A percentile compares a stretch with the other conserved stretches of the same genome.
phyloP scores from a whole-genome alignment of 495 filamentous ascomycete species.

The Rostrohypoxylon terebratum region DNA sequence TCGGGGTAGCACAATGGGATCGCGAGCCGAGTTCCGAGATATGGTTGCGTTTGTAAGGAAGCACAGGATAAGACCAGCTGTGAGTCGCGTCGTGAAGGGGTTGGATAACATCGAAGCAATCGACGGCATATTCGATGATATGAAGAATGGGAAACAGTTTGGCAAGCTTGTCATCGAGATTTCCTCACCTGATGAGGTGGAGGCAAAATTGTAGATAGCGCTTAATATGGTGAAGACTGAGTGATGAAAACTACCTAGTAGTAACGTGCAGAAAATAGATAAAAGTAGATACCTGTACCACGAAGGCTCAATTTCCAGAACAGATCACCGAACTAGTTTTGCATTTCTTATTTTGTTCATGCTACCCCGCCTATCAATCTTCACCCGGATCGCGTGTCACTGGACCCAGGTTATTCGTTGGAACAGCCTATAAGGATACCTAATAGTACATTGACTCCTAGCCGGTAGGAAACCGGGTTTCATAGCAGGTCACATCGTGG shows the following conservation, averaged over 20 bases:
- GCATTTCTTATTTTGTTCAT: conserved; percentile 27
- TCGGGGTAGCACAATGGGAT: conserved; percentile 79
- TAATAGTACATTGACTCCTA: conserved; percentile 38
- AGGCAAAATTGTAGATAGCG: conserved; percentile 27
- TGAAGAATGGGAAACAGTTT: conserved; percentile 80
- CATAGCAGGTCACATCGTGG: not conserved
- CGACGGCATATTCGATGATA: conserved; percentile 77
- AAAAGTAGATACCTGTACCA: not conserved
- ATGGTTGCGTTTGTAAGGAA: conserved; percentile 79
- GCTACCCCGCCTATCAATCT: conserved; percentile 28
- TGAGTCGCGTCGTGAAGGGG: conserved; percentile 70
- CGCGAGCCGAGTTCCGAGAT: conserved; percentile 76
- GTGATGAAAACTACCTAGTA: too few species aligned
- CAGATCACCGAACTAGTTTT: not conserved
- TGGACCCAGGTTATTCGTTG: conserved; percentile 13
- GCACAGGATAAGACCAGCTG: conserved; percentile 72
- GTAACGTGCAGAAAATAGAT: too few species aligned
- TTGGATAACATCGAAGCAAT: conserved; percentile 74
- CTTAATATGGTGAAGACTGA: not conserved
- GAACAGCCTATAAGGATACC: conserved; percentile 29
- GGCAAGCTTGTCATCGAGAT: conserved; percentile 76
- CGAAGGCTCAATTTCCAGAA: not conserved
- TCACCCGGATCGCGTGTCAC: conserved; percentile 18
- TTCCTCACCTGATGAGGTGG: conserved; percentile 25
- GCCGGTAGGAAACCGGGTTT: not conserved